Evolutionary conservation across 805 yeast species (phyloP).

Genomic region (Metschnikowia koreensis): DNA sequence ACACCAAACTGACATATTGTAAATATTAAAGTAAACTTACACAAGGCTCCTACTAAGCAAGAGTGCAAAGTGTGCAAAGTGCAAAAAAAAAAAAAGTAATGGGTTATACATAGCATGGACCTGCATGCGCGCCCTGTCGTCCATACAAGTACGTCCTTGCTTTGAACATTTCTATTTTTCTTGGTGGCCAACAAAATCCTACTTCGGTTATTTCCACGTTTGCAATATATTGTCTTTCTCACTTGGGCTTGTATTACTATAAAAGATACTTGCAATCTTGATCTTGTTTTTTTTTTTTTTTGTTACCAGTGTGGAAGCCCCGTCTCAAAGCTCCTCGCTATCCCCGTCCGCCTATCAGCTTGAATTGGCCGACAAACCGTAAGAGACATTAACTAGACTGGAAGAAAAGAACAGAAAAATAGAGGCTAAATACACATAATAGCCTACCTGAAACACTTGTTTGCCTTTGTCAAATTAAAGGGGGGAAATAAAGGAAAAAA

Average conservation of each 20-base stretch:
- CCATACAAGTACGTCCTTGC: constrained; percentile 10
- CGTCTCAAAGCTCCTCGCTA: background rate
- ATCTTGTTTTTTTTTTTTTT: background rate
- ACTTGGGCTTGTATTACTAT: background rate
- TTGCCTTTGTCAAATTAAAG: too few relatives aligned
- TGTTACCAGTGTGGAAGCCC: background rate
- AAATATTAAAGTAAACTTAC: too few relatives aligned
- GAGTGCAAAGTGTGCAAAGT: background rate
- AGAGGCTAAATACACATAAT: too few relatives aligned
- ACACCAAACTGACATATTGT: background rate
- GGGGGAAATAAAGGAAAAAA: too few relatives aligned
- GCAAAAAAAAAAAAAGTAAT: background rate
- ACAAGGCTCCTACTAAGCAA: background rate
- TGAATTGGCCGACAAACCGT: background rate
- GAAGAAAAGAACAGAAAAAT: too few relatives aligned
- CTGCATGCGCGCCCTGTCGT: constrained; percentile 2
- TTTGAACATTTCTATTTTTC: constrained; percentile 1
- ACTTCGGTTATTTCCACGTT: background rate
- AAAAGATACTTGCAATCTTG: background rate
- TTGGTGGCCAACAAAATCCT: background rate
- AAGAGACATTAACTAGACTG: background rate
- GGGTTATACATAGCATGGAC: background rate
- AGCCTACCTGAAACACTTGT: too few relatives aligned
- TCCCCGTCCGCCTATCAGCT: background rate
- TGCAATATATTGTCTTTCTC: background rate